These are phyloP conservation scores for Mycoemilia scoparia DNA, from an alignment of 192 early-diverging fungal genomes.

Conservation along the genomic window DNA sequence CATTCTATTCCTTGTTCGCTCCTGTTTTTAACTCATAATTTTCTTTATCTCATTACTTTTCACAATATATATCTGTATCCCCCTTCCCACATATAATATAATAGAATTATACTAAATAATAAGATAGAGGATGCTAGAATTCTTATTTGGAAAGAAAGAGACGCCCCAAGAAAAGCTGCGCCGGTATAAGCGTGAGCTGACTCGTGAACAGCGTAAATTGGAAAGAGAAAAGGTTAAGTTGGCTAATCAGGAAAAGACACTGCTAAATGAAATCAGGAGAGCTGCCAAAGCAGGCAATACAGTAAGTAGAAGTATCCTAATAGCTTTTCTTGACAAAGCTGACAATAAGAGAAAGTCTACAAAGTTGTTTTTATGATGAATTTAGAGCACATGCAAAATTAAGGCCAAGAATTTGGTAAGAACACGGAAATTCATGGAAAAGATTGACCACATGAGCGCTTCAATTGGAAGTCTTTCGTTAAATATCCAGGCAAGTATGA, in stretches of 20 bases:
- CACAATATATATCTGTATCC: too few relatives aligned
- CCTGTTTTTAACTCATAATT: too few relatives aligned
- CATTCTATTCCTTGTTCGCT: too few relatives aligned
- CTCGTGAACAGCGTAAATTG: constrained; percentile 76
- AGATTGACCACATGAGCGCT: constrained; percentile 91
- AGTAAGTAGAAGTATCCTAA: constrained; percentile 25
- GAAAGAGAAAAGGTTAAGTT: constrained; percentile 78
- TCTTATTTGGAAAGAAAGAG: constrained; percentile 57
- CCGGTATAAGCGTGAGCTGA: constrained; percentile 74
- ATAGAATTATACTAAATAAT: too few relatives aligned
- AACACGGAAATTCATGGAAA: constrained; percentile 80
- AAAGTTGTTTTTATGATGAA: constrained; percentile 16
- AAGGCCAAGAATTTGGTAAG: constrained; percentile 98
- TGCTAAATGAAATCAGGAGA: constrained; percentile 84
- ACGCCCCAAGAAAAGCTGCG: constrained; percentile 85
- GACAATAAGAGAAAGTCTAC: neutral
- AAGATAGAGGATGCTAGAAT: constrained; percentile 40
- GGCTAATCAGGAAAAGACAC: constrained; percentile 88
- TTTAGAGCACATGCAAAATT: constrained; percentile 57
- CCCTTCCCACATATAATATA: too few relatives aligned
- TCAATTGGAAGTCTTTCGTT: constrained; percentile 83
- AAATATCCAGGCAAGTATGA: too few relatives aligned
- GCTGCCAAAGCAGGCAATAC: constrained; percentile 79
- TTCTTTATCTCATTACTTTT: too few relatives aligned
- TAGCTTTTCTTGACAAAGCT: constrained; percentile 5